Percentiles rank a stretch among this genome's conserved stretches.
Conservation (phyloP, 2,329 filamentous ascomycete genomes). For the Macrophomina pseudophaseolina region DNA sequence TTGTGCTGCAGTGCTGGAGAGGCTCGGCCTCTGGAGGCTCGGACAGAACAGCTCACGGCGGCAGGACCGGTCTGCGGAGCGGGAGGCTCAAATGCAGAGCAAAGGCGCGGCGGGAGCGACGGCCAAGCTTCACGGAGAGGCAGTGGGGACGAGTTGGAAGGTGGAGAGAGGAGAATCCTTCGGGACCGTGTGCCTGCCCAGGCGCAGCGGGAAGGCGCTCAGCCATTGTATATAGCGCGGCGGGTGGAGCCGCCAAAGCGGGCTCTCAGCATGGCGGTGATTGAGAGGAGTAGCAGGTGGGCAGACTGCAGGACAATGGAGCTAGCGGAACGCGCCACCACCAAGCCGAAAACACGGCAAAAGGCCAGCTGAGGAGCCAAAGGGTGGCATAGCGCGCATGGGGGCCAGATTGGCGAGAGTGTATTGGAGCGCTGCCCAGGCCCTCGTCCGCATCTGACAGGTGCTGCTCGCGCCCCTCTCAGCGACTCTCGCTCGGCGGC, state of each 20-base stretch:
- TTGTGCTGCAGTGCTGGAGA: background rate
- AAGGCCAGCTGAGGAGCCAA: background rate
- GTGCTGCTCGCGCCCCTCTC: background rate
- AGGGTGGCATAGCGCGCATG: background rate
- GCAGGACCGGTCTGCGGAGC: background rate
- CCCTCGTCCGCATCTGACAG: background rate
- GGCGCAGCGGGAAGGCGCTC: slow-evolving; percentile 11
- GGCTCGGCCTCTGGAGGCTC: background rate
- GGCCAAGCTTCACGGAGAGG: background rate
- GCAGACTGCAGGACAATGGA: background rate
- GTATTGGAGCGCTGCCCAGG: background rate
- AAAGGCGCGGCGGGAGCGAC: background rate
- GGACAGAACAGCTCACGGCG: background rate
- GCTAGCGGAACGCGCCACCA: background rate
- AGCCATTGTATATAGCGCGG: slow-evolving; percentile 9
- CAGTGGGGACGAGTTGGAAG: background rate
- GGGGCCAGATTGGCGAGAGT: background rate
- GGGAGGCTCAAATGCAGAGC: background rate
- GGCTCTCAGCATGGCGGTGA: background rate
- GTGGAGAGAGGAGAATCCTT: slow-evolving; percentile 8
- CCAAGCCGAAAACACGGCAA: background rate
- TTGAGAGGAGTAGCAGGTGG: background rate
- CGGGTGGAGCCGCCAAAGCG: background rate
- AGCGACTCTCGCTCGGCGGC: background rate
- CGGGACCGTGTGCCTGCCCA: background rate